phyloP scores from a whole-genome alignment of 306 rosid genomes.

The Alnus glutinosa region DNA sequence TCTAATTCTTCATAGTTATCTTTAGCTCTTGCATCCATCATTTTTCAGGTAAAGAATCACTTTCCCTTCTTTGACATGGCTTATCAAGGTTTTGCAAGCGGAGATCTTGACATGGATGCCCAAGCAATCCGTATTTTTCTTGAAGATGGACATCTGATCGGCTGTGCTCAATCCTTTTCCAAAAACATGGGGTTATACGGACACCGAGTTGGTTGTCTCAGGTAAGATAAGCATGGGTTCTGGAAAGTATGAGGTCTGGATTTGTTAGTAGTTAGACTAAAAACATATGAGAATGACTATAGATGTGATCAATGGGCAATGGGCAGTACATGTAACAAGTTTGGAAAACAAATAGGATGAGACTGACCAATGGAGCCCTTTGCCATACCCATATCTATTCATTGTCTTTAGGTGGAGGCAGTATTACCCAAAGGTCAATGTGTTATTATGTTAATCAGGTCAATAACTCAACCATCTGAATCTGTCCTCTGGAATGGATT shows the following conservation, averaged over 20 bases:
- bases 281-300: background rate
- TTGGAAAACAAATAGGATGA: background rate
- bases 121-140: slow-evolving; percentile 34
- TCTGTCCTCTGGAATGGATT: background rate
- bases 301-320: background rate
- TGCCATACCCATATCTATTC: background rate
- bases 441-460: background rate
- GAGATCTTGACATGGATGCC: slow-evolving; percentile 43
- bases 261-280: background rate
- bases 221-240: slow-evolving; percentile 15
- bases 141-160: slow-evolving; percentile 37
- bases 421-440: background rate
- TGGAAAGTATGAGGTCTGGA: background rate
- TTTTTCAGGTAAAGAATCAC: slow-evolving; percentile 36
- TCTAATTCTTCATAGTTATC: background rate
- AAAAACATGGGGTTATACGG: slow-evolving; percentile 51
- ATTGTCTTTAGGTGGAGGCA: background rate
- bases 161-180: slow-evolving; percentile 46
- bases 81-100: slow-evolving; percentile 50
- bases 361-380: background rate
- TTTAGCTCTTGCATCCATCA: background rate
- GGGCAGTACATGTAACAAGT: background rate
- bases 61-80: slow-evolving; percentile 49
- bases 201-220: slow-evolving; percentile 44
- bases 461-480: background rate